These are phyloP conservation scores for Phytophthora litchii DNA, from an alignment of 352 stramenopile species.

Conservation along the genomic window DNA sequence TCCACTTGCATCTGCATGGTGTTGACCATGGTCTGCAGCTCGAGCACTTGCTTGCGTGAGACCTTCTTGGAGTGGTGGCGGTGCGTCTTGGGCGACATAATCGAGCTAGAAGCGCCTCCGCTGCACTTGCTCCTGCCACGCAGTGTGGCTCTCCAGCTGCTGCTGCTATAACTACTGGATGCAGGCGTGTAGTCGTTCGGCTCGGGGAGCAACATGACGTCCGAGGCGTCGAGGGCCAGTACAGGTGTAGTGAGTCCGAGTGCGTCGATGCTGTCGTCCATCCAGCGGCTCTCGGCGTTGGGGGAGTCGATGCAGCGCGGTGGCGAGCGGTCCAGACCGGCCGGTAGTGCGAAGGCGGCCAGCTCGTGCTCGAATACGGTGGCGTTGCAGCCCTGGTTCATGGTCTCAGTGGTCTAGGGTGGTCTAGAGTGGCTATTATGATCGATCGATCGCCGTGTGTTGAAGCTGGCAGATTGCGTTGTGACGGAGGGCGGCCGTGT, in stretches of 20 bases:
- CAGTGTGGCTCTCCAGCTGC: constrained; percentile 3
- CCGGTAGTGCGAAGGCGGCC: constrained; percentile 24
- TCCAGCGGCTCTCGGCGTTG: too few relatives aligned
- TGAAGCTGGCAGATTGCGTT: constrained; percentile 29
- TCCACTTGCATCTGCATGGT: too few relatives aligned
- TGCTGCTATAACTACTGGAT: constrained; percentile 4
- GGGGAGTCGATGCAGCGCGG: background rate
- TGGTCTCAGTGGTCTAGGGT: too few relatives aligned
- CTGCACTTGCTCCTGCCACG: constrained; percentile 5
- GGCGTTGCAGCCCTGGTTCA: constrained; percentile 28
- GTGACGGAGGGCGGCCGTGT: constrained; percentile 28
- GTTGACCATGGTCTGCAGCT: too few relatives aligned
- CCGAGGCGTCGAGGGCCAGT: constrained; percentile 10
- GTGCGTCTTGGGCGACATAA: constrained; percentile 11
- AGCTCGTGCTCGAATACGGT: constrained; percentile 27
- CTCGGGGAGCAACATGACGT: constrained; percentile 20
- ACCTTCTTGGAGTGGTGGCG: too few relatives aligned
- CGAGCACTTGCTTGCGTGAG: too few relatives aligned
- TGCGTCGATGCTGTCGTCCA: too few relatives aligned
- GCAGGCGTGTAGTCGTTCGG: background rate
- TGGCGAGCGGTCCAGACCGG: constrained; percentile 22
- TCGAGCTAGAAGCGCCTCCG: background rate
- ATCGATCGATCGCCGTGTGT: too few relatives aligned
- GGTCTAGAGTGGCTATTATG: too few relatives aligned
- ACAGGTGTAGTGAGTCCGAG: too few relatives aligned